These are phyloP conservation scores for Myriosclerotinia curreyana DNA, from an alignment of 2,329 filamentous ascomycete species.

Conservation along the genomic window DNA sequence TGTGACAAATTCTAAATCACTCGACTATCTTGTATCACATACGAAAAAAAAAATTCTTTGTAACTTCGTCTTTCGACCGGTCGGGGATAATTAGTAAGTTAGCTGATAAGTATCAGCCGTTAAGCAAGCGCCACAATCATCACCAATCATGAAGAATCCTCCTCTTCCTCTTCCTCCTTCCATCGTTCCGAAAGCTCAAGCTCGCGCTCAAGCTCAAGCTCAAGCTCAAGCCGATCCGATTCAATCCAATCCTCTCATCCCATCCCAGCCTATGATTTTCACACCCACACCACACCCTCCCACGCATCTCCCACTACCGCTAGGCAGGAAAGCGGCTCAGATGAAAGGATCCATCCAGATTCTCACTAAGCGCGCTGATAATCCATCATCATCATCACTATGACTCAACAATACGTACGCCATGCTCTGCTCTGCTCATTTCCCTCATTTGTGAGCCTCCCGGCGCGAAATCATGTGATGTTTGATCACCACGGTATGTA, in stretches of 20 bases:
- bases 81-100: neutral
- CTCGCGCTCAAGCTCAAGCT: too few species aligned
- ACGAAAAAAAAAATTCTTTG: neutral
- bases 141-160: too few species aligned
- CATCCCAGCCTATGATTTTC: neutral
- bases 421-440: too few species aligned
- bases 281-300: neutral
- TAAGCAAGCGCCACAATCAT: neutral
- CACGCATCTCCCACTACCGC: neutral
- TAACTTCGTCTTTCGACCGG: neutral
- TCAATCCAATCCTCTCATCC: too few species aligned
- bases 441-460: neutral
- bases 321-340: neutral
- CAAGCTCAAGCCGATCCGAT: neutral
- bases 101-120: neutral
- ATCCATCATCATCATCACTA: neutral
- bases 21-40: neutral
- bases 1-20: neutral
- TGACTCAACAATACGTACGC: neutral
- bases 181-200: too few species aligned
- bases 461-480: conserved; percentile 8
- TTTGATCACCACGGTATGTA: too few species aligned
- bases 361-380: conserved; percentile 4
- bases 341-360: too few species aligned
- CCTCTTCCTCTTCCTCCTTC: too few species aligned